Evolutionary conservation across 176 grass and related monocot species (phyloP), one percentile per base, ranked within the genome.

Genomic region (Echinochloa phyllopogon): DNA sequence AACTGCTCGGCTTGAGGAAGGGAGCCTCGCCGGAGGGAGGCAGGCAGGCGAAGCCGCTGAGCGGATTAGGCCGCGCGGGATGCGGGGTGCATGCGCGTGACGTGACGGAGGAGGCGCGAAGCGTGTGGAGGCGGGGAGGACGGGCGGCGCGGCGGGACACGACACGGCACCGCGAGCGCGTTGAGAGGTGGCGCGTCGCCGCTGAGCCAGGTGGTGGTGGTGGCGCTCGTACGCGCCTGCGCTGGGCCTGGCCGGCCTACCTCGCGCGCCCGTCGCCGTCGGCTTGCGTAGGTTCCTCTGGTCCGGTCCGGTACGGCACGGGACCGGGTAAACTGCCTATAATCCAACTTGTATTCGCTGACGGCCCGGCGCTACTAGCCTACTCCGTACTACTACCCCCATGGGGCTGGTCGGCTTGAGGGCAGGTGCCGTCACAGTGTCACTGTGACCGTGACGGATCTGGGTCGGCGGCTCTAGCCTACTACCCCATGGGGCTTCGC

Each of bases 101-200:
- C 69, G 53, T 83, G 79, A 20, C 37, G 43, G 69, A 73, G 12
- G 74, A 74, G 82, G 82, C 70, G 83, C 71, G 55, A 77, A 77
- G 78, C 77, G 88, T 33, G 82, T 80, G 81, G 67, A 72, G 3
- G 1, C 13, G 39, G 21, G 42, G 60, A 20, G 40, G 49, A 41
- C 41, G 4, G 5, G 65, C n/a, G 10, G 4, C 13, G 49, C 6
- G 51, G 5, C 20, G 29, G 29, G 29, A 33, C 29, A 24, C 72
- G 61, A 6, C 69, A 39, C 50, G 55, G 23, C 80, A 83, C 64
- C 11, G 71, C 74, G 9, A 0, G 42, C 79, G 79, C 64, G 79
- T 69, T 48, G 58, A 5, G 58, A 5, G 58, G 81, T 74, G 87
- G 81, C 3, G 75, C 61, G 58, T 0, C 6, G 21, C 20, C 14